phyloP scores from a whole-genome alignment of 345 rosid genomes.

The Eucalyptus erythrocorys region DNA sequence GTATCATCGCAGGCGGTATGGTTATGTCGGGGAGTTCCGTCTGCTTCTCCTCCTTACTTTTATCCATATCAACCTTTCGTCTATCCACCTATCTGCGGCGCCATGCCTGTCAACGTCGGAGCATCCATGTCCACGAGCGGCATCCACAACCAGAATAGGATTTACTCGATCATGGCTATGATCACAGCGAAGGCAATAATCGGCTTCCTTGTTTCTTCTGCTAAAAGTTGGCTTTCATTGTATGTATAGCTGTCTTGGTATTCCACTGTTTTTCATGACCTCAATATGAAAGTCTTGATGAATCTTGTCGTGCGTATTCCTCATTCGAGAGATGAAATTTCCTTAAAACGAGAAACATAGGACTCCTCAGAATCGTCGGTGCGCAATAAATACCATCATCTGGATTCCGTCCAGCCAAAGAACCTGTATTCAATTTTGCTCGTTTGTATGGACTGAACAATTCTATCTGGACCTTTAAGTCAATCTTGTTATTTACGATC shows the following conservation, averaged over 20 bases:
- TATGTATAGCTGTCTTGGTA: background rate
- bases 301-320: background rate
- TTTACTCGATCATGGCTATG: background rate
- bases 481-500: background rate
- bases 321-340: background rate
- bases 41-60: background rate
- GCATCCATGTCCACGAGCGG: background rate
- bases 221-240: background rate
- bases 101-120: background rate
- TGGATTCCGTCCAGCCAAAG: background rate
- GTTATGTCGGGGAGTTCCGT: background rate
- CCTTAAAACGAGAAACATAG: background rate
- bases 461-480: background rate
- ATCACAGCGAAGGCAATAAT: background rate
- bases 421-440: background rate
- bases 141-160: background rate
- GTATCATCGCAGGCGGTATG: background rate
- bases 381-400: background rate
- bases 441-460: background rate
- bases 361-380: background rate
- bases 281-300: background rate
- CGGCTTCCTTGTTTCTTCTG: background rate
- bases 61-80: background rate
- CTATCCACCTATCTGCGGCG: background rate
- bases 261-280: background rate